Conservation (phyloP, 805 yeast species). For the Suhomyces sp. region DNA sequence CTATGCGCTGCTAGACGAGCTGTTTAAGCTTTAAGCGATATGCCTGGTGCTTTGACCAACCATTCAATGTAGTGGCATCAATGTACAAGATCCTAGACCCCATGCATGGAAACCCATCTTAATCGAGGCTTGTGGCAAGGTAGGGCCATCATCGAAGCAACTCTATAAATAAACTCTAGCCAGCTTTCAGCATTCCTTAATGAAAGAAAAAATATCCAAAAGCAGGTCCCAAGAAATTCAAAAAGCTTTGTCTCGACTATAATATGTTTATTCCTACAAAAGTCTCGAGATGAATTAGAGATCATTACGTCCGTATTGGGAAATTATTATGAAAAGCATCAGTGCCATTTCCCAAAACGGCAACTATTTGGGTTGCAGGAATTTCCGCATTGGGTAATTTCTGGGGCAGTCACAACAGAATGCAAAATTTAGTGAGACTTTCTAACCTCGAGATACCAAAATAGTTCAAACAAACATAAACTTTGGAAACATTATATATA, state of each 20-base stretch:
- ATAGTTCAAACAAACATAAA: not conserved
- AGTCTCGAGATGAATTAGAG: not conserved
- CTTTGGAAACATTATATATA: not conserved
- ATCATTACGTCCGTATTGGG: not conserved
- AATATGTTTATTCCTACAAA: not conserved
- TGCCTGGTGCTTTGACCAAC: too few relatives aligned
- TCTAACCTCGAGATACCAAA: not conserved
- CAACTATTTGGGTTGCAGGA: not conserved
- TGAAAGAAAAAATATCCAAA: not conserved
- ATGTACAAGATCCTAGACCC: not conserved
- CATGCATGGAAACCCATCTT: not conserved
- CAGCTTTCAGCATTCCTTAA: not conserved
- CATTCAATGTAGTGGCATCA: not conserved
- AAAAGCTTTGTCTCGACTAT: not conserved
- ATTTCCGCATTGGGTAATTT: not conserved
- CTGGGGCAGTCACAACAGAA: not conserved
- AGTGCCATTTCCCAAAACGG: not conserved
- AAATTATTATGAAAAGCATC: not conserved
- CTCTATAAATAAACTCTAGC: not conserved
- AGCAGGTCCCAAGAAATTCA: not conserved
- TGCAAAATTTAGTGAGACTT: not conserved
- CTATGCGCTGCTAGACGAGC: not conserved
- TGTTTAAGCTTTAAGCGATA: too few relatives aligned
- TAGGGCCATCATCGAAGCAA: not conserved
- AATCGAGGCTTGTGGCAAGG: not conserved